A percentile compares a stretch with the other conserved stretches of the same genome.
Conservation (phyloP, 2,329 filamentous ascomycete species). For the Colletotrichum lini region DNA sequence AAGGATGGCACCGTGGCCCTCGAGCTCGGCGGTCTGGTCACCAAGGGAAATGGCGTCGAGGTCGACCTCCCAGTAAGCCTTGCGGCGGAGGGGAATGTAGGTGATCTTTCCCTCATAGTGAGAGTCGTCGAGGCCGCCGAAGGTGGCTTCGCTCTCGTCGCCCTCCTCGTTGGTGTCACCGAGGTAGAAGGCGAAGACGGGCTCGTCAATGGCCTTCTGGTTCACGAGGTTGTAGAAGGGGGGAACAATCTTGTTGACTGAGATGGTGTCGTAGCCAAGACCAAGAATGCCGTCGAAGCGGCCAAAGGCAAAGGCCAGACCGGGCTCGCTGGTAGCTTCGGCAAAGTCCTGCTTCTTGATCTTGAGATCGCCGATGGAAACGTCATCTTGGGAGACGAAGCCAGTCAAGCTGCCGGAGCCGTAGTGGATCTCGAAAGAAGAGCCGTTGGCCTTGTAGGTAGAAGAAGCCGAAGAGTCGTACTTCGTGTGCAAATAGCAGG, state of each 20-base stretch:
- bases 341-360: conserved; percentile 95
- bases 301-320: conserved; percentile 97
- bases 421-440: conserved; percentile 92
- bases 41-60: conserved; percentile 93
- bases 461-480: conserved; percentile 93
- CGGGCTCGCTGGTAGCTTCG: conserved; percentile 95
- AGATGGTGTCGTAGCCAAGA: conserved; percentile 94
- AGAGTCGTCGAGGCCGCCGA: conserved; percentile 87
- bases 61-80: conserved; percentile 99
- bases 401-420: conserved; percentile 95
- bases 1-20: conserved; percentile 95
- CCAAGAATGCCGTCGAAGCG: conserved; percentile 97
- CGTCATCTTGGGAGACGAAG: conserved; percentile 90
- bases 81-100: conserved; percentile 94
- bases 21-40: conserved; percentile 87
- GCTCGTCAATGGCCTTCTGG: conserved; percentile 90
- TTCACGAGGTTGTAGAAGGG: conserved; percentile 98
- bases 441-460: conserved; percentile 94
- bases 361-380: conserved; percentile 90
- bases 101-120: conserved; percentile 89
- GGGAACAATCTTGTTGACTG: conserved; percentile 94
- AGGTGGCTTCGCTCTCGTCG: conserved; percentile 87
- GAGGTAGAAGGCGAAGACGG: conserved; percentile 97
- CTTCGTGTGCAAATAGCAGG: conserved; percentile 97
- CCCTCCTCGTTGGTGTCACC: conserved; percentile 78